These are phyloP conservation scores for Paecilomyces formosus DNA, from an alignment of 2,329 filamentous ascomycete genomes.

Conservation along the genomic window DNA sequence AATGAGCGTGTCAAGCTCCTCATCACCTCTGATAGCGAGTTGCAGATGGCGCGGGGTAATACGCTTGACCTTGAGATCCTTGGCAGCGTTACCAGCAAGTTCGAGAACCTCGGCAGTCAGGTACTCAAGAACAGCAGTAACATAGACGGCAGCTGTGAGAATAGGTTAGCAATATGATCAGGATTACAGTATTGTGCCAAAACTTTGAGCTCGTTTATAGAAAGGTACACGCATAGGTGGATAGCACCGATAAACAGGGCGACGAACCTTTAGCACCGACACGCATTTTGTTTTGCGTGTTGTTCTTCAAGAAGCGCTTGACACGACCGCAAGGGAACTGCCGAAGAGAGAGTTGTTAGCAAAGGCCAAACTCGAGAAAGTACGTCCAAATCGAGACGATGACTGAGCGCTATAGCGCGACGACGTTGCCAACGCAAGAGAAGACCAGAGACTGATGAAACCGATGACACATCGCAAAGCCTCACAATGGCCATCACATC, in stretches of 20 bases:
- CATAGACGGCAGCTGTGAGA: conserved; percentile 75
- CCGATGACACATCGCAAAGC: not conserved
- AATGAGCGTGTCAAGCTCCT: conserved; percentile 96
- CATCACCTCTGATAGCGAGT: conserved; percentile 95
- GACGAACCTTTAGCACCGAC: conserved; percentile 76
- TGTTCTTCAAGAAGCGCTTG: conserved; percentile 99
- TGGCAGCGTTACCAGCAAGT: conserved; percentile 94
- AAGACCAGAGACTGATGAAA: not conserved
- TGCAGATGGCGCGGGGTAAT: conserved; percentile 97
- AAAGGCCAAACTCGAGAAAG: not conserved
- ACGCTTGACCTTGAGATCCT: conserved; percentile 99
- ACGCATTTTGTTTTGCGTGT: conserved; percentile 99
- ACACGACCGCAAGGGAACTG: conserved; percentile 99
- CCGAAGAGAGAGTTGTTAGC: conserved; percentile 12
- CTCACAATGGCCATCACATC: not conserved
- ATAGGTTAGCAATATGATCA: conserved; percentile 2
- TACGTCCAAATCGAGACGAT: not conserved
- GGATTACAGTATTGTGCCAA: not conserved
- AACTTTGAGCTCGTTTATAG: not conserved
- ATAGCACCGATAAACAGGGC: not conserved
- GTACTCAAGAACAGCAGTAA: conserved; percentile 96
- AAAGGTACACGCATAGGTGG: not conserved
- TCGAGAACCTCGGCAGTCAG: conserved; percentile 96
- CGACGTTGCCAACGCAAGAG: not conserved
- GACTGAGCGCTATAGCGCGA: not conserved